These are phyloP conservation scores for Podospora pseudoanserina DNA, from an alignment of 495 filamentous ascomycete species.

Conservation along the genomic window DNA sequence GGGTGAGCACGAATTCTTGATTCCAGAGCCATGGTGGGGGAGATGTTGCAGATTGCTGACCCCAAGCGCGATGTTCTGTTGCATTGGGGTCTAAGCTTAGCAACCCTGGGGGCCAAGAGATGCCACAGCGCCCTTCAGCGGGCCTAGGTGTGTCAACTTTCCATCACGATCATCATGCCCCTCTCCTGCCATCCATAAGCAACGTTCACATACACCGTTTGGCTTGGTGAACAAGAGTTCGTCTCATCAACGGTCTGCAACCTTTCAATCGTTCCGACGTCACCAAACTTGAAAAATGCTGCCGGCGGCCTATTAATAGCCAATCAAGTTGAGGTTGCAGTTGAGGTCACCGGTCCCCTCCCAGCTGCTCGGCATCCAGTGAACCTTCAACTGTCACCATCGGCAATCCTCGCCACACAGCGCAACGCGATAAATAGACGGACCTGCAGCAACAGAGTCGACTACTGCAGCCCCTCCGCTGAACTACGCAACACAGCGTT, in stretches of 20 bases:
- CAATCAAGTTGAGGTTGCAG: too few relatives aligned
- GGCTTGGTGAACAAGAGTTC: not conserved
- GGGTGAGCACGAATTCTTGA: not conserved
- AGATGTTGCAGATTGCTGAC: conserved; percentile 6
- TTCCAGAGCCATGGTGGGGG: conserved; percentile 9
- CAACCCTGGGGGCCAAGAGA: not conserved
- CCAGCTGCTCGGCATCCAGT: not conserved
- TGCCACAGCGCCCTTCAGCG: not conserved
- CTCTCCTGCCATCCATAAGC: not conserved
- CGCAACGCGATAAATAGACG: not conserved
- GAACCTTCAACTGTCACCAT: not conserved
- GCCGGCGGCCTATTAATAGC: too few relatives aligned
- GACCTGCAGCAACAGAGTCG: not conserved
- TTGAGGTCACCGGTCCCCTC: not conserved
- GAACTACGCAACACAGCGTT: not conserved
- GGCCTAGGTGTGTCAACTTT: not conserved
- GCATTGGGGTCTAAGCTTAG: not conserved
- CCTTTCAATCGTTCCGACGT: not conserved
- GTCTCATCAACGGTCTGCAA: not conserved
- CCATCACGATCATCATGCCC: not conserved
- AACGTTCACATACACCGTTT: not conserved
- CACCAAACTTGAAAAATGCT: not conserved
- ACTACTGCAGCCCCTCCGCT: too few relatives aligned
- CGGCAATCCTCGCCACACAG: not conserved
- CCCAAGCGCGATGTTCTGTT: not conserved